Base-by-base conservation (phyloP, 1,139 yeast species). In the Lodderomyces metapsilosis region DNA sequence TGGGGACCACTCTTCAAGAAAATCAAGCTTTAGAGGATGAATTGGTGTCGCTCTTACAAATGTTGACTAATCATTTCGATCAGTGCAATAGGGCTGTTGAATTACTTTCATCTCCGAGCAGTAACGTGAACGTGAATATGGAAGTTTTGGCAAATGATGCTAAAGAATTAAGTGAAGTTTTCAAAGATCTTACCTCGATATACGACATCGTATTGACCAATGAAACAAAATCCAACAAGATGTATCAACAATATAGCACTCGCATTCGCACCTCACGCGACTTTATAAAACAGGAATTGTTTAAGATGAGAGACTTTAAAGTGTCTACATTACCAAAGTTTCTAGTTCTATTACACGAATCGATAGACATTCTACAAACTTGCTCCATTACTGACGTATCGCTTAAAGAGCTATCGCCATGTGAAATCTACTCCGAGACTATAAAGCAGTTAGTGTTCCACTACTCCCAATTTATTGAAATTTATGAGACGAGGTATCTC, bases 41-140 rank as follows among this genome's bases (percentile, higher is more conserved):
- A 42, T 71, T 88, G 60, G 94, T 88, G 0, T 71, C 76, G 7
- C 66, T 85, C 15, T 64, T 89, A 28, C 83, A 81, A 45, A 81
- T 89, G 56, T 64, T 89, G 30, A 84, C 96, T 5, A 78, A 80
- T 42, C 96, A 89, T 61, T 88, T 81, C 51, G 96, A 88, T 57
- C 89, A 86, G 54, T 86, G 95, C 50, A 51, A 64, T 3, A 68
- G 75, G 37, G 82, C 51, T 41, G 58, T 45, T 39, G 58, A 42
- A 51, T 55, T 52, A 10, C 44, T 51, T 1, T 36, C 38, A 3
- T 12, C 30, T 5, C 21, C 21, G n/a, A 28, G 18, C 31, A 43
- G 43, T 4, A 27, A 25, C 21, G 37, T 36, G 4, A 32, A 22
- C 8, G 52, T 57, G 18, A 53, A 64, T 39, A 56, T 71, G 7